Evolutionary conservation across 176 grass and related monocot genomes (phyloP), one percentile per base, ranked within the genome.

Genomic region (barley (Hordeum vulgare)): DNA sequence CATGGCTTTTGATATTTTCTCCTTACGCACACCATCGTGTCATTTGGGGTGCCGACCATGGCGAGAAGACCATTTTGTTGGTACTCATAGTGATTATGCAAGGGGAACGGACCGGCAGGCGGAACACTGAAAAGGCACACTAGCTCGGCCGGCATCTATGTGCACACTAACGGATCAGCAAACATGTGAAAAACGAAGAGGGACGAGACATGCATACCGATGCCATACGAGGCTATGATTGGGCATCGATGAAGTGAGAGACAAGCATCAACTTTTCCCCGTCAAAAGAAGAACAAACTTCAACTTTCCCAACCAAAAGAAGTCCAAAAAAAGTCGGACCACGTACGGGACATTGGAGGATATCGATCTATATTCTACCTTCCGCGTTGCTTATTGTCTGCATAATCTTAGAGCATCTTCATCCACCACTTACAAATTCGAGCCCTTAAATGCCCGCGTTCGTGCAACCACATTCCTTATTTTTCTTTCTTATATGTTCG

Each of bases 231-330:
- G 4, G 15, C 0, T 2, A 78, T 61, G 57, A 28, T 27, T 73
- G 25, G 41, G 7, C 36, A 78, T 20, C 3, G 15, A 12, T 41
- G 3, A 37, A 63, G 59, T 79, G 59, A 2, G 24, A 28, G 6
- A 73, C 70, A 73, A 73, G 70, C 41, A 49, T 29, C 41, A 18
- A 73, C 70, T 29, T 71, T 72, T 3, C 9, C 70, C 24, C 4
- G 41, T 73, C 24, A 73, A 73, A 73, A 73, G 14, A 49, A 73
- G 72, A 79, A 79, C 60, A 64, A 79, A 28, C 40, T 64, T 64
- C 24, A 79, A 29, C 76, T 79, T 64, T 64, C 8, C 9, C 0
- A 31, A 34, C 28, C 27, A 53, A 51, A 75, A 75, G 14, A 21
- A 29, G 1, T 53, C 44, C 8, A 31, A 51, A 41, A 24, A 4